Conservation (phyloP, 257 asterid genomes). For the Przewalskia tangutica region DNA sequence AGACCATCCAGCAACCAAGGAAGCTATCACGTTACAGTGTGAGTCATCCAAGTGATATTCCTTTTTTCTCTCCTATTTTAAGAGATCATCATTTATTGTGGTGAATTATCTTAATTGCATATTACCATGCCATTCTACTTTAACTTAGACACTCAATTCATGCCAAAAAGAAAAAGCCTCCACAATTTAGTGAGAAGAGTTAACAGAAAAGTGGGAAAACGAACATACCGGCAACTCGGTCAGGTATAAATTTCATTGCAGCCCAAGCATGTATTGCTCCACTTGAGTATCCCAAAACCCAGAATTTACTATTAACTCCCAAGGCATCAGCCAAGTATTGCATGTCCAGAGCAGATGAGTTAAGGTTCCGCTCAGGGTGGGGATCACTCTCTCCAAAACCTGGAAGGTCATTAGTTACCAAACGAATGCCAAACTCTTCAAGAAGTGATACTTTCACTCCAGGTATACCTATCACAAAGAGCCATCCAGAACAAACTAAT, state of each 20-base stretch:
- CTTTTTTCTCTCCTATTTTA: background rate
- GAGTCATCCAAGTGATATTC: background rate
- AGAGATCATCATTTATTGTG: background rate
- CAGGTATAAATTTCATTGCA: conserved; percentile 63
- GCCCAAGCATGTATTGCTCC: conserved; percentile 89
- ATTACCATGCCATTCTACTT: background rate
- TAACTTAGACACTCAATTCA: background rate
- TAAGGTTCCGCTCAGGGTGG: conserved; percentile 50
- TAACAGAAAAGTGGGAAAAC: background rate
- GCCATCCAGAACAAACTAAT: background rate
- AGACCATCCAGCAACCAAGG: background rate
- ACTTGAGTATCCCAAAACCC: conserved; percentile 72
- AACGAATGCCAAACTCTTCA: conserved; percentile 72
- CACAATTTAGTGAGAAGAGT: background rate
- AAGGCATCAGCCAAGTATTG: conserved; percentile 43
- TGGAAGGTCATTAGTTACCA: conserved; percentile 77
- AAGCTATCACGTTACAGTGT: background rate
- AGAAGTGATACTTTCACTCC: conserved; percentile 49
- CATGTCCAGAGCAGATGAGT: conserved; percentile 78
- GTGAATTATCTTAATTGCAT: background rate
- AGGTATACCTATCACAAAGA: conserved; percentile 41
- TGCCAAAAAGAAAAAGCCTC: background rate
- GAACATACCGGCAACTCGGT: conserved; percentile 57
- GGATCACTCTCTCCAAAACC: conserved; percentile 97
- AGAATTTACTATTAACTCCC: conserved; percentile 58